A percentile compares a stretch with the other conserved stretches of the same genome.
Evolutionary conservation across 2,329 filamentous ascomycete species (phyloP).

Genomic region (Malbranchea zuffiana): DNA sequence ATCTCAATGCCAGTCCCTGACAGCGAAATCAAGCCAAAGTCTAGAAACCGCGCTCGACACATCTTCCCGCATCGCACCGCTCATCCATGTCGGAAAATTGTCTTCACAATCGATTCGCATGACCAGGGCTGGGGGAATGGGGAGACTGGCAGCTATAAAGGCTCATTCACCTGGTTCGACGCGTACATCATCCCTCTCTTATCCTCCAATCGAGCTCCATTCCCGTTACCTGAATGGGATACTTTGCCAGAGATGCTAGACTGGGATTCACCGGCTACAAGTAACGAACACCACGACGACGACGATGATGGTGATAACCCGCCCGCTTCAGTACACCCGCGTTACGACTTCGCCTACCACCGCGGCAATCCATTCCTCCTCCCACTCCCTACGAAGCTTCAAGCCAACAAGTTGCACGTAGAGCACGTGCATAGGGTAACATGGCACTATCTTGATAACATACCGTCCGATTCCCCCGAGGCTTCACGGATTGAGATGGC

Average conservation of each 20-base stretch:
- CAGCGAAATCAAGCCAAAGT: neutral
- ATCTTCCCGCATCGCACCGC: slow-evolving; percentile 25
- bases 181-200: slow-evolving; percentile 22
- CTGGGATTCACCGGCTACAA: no score
- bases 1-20: neutral
- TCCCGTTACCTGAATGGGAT: no score
- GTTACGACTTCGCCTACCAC: no score
- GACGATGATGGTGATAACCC: no score
- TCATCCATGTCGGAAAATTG: slow-evolving; percentile 32
- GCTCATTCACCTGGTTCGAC: slow-evolving; percentile 33
- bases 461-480: slow-evolving; percentile 23
- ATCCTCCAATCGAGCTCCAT: no score
- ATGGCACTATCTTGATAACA: slow-evolving; percentile 28
- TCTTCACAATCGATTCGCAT: slow-evolving; percentile 27
- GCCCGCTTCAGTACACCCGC: no score
- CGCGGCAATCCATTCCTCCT: no score
- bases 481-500: slow-evolving; percentile 23
- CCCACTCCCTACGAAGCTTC: no score
- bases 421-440: slow-evolving; percentile 21
- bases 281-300: no score
- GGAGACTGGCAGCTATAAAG: slow-evolving; percentile 16
- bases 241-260: no score
- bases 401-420: no score
- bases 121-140: slow-evolving; percentile 28
- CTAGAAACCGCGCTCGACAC: slow-evolving; percentile 16